Percentiles rank a stretch among this genome's conserved stretches.
These are phyloP conservation scores for Xerocomus amazonicus DNA, from an alignment of 1,284 basidiomycete species.

Conservation along the genomic window DNA sequence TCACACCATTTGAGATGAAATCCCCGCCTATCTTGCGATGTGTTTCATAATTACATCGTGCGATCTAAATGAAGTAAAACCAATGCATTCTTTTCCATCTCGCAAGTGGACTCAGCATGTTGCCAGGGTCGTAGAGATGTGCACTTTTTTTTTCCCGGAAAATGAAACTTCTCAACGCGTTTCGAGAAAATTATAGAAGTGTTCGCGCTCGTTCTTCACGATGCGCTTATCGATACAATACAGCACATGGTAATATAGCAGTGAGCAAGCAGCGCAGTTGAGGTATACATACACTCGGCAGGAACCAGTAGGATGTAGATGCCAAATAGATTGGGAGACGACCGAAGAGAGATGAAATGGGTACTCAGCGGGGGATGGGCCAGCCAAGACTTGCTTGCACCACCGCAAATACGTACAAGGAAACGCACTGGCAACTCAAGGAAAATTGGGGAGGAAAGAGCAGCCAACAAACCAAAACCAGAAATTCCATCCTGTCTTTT, in stretches of 20 bases:
- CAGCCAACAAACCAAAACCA: constrained; percentile 19
- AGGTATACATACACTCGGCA: constrained; percentile 14
- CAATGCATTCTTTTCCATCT: constrained; percentile 7
- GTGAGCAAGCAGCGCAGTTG: constrained; percentile 8
- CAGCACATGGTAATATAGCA: constrained; percentile 22
- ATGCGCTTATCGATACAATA: constrained; percentile 18
- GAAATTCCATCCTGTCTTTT: constrained; percentile 30
- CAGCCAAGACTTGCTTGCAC: constrained; percentile 14
- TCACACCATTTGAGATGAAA: not conserved
- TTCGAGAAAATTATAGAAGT: not conserved
- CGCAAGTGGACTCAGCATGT: constrained; percentile 2
- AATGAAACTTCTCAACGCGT: not conserved
- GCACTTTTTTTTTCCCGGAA: not conserved
- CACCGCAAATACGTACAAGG: constrained; percentile 28
- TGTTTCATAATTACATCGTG: constrained; percentile 9
- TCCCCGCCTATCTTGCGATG: constrained; percentile 10
- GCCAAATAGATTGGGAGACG: constrained; percentile 20
- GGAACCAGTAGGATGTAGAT: constrained; percentile 16
- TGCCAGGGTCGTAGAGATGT: constrained; percentile 13
- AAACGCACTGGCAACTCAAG: constrained; percentile 18
- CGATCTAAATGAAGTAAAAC: constrained; percentile 8
- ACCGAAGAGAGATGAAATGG: constrained; percentile 13
- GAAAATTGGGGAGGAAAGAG: constrained; percentile 6
- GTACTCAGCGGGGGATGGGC: constrained; percentile 7
- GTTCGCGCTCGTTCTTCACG: not conserved